Evolutionary conservation across 1,284 basidiomycete species (phyloP).

Genomic region (Cryptococcus sp.): DNA sequence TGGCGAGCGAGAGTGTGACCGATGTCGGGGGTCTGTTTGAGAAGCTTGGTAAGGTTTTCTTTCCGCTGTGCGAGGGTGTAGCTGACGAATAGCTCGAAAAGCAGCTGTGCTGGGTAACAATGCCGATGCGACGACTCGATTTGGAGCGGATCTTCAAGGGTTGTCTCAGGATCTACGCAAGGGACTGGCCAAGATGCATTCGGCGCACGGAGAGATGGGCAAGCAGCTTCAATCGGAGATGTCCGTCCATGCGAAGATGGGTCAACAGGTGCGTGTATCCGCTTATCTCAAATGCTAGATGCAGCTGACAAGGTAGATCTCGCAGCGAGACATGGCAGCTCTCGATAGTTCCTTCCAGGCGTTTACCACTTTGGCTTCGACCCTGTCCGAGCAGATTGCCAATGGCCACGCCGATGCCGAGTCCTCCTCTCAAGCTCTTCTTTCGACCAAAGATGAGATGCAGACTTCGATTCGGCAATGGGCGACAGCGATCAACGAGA

Average conservation of each 20-base stretch:
- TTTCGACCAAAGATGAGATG: slow-evolving; percentile 29
- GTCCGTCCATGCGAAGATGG: slow-evolving; percentile 56
- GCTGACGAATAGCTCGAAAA: not conserved
- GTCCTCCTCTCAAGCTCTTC: slow-evolving; percentile 33
- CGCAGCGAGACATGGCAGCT: slow-evolving; percentile 21
- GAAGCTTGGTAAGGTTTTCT: slow-evolving; percentile 64
- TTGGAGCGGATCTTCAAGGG: slow-evolving; percentile 56
- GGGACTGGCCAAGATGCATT: slow-evolving; percentile 52
- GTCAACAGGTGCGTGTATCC: slow-evolving; percentile 41
- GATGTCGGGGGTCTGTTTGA: slow-evolving; percentile 72
- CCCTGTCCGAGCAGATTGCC: slow-evolving; percentile 57
- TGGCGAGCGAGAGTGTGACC: slow-evolving; percentile 61
- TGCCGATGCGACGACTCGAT: slow-evolving; percentile 57
- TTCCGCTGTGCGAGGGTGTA: not conserved
- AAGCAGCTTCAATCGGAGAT: slow-evolving; percentile 56
- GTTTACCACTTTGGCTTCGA: slow-evolving; percentile 59
- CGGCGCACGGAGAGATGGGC: slow-evolving; percentile 44
- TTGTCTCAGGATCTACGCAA: slow-evolving; percentile 62
- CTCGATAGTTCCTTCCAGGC: slow-evolving; percentile 51
- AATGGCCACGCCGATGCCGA: slow-evolving; percentile 53
- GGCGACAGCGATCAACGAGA: slow-evolving; percentile 27
- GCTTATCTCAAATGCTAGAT: no score
- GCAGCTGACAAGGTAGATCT: slow-evolving; percentile 23
- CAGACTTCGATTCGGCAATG: slow-evolving; percentile 38
- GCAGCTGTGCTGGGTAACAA: slow-evolving; percentile 47